Conservation (phyloP, 139 green algal species). For the Coelastrella sp. region DNA sequence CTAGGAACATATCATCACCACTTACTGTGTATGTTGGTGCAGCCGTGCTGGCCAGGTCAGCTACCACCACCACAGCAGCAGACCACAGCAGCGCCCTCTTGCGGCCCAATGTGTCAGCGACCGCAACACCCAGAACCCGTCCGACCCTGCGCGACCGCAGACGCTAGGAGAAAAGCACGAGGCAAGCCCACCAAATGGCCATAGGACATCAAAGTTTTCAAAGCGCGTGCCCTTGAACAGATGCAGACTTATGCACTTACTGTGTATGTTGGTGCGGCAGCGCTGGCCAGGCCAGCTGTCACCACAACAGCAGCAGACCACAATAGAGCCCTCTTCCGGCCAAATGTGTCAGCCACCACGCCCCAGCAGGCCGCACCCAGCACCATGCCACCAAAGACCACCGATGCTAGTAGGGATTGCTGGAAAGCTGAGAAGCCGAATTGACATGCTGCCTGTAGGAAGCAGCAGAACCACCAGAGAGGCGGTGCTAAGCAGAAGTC, state of each 20-base stretch:
- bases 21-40: constrained; percentile 28
- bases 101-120: constrained; percentile 71
- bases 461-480: neutral
- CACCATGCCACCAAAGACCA: constrained; percentile 81
- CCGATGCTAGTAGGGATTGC: constrained; percentile 69
- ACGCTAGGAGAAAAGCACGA: constrained; percentile 30
- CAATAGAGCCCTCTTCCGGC: constrained; percentile 66
- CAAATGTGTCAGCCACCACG: constrained; percentile 64
- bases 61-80: constrained; percentile 17
- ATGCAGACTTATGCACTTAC: neutral
- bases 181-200: neutral
- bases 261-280: constrained; percentile 31
- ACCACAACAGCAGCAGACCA: constrained; percentile 23
- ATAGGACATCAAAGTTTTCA: neutral
- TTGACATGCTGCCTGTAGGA: constrained; percentile 57
- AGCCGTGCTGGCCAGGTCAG: constrained; percentile 35
- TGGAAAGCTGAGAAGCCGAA: constrained; percentile 64
- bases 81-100: constrained; percentile 60
- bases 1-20: too few relatives aligned
- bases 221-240: too few relatives aligned
- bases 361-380: constrained; percentile 78
- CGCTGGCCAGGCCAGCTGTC: constrained; percentile 30
- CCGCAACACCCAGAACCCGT: constrained; percentile 78
- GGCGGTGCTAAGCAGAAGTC: too few relatives aligned
- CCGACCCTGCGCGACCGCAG: constrained; percentile 64